Percentiles rank a stretch among this genome's conserved stretches.
Conservation (phyloP, 306 rosid genomes). For the Cotoneaster glaucophyllus region DNA sequence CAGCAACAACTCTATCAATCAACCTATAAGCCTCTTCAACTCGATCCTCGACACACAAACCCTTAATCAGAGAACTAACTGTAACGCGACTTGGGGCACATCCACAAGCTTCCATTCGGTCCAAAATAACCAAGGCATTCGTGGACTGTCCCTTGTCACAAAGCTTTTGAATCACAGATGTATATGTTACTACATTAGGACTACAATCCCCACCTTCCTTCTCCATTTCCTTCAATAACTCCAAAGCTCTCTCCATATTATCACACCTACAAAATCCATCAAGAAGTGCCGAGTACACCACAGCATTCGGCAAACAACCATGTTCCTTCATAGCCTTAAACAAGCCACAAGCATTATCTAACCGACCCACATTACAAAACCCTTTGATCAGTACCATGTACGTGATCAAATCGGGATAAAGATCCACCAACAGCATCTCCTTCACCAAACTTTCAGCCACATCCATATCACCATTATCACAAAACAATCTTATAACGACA, state of each 20-base stretch:
- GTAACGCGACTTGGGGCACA: conserved; percentile 62
- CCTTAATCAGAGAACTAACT: conserved; percentile 40
- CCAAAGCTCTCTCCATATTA: conserved; percentile 46
- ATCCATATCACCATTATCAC: conserved; percentile 53
- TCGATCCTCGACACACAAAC: conserved; percentile 39
- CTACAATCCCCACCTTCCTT: conserved; percentile 41
- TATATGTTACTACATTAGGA: conserved; percentile 74
- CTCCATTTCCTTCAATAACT: conserved; percentile 75
- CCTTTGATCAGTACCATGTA: conserved; percentile 64
- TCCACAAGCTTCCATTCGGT: conserved; percentile 65
- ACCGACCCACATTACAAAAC: conserved; percentile 51
- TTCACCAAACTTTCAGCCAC: conserved; percentile 48
- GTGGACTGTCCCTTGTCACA: conserved; percentile 45
- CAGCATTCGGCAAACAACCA: conserved; percentile 61
- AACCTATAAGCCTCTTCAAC: conserved; percentile 55
- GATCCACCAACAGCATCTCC: conserved; percentile 46
- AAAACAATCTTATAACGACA: conserved; percentile 54
- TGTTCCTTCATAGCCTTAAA: conserved; percentile 47
- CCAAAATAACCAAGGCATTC: conserved; percentile 58
- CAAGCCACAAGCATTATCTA: conserved; percentile 54
- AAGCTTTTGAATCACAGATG: conserved; percentile 60
- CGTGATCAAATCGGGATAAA: conserved; percentile 66
- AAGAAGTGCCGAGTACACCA: conserved; percentile 58
- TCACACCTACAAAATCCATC: conserved; percentile 51
- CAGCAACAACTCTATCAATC: conserved; percentile 43